Base-by-base conservation (phyloP, 768 basidiomycete genomes). In the Boletus subcaerulescens region DNA sequence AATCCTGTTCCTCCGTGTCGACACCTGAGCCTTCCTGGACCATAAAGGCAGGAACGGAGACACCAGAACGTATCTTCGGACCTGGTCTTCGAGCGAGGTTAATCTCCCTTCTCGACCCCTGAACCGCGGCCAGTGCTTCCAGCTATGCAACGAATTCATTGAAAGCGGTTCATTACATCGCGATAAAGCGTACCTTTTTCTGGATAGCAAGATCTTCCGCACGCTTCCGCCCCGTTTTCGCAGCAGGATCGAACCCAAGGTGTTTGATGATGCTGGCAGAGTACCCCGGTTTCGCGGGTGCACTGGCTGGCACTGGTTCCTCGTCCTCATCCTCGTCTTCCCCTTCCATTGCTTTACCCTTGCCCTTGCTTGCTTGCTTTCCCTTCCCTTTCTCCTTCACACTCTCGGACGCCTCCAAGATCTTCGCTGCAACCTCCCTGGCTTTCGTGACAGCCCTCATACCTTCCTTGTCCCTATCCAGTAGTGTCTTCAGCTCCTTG, bases 231-330 rank as follows among this genome's bases (percentile, higher is more conserved):
- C 83, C 82, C 41, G 73, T 68, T 62, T 83, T 85, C 9, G 76
- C 64, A 3, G 83, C 81, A 24, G 91, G 91, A 70, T 93, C 89
- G 55, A 93, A 93, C 2, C 91, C 91, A 4, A 93, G 74, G 5
- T 80, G 75, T 63, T 85, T 85, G 63, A 93, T 82, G 22, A 88
- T 68, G 47, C 75, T 74, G 0, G 86, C 83, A 38, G 85, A 84
- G 67, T 87, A 93, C 2, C 81, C 78, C 43, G 70, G 74, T 64
- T 78, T 82, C 46, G 60, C 60, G 33, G 61, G 59, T 15, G 42
- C 52, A 4, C 41, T 47, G 29, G 39, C 57, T 32, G 70, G 55
- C 33, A 53, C 48, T 45, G 56, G 56, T 32, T 64, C 65, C 10
- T 59, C 55, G 32, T 44, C 40, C 20, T 55, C 58, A 22, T 59